Evolutionary conservation across 1,284 basidiomycete species (phyloP).

Genomic region (Salmacisia buchloeana): DNA sequence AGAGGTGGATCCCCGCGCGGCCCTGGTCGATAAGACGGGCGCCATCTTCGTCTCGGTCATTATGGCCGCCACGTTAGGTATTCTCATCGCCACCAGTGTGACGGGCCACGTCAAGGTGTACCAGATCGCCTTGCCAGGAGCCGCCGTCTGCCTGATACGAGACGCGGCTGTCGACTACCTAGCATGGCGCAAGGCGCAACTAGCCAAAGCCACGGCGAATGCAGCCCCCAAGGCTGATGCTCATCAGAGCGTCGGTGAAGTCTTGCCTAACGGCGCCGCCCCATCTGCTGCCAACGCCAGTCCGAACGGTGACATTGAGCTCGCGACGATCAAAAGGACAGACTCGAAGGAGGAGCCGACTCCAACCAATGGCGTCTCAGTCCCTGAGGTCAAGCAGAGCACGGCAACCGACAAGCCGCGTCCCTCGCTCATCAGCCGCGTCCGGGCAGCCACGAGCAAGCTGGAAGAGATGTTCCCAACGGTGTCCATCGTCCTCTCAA

Average conservation of each 20-base stretch:
- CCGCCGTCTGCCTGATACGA: constrained; percentile 64
- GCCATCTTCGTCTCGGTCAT: constrained; percentile 56
- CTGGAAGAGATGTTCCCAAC: constrained; percentile 63
- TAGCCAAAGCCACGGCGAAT: constrained; percentile 9
- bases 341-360: too few species aligned
- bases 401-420: too few species aligned
- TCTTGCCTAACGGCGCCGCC: not conserved
- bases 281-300: not conserved
- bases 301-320: not conserved
- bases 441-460: not conserved
- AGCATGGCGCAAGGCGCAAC: constrained; percentile 17
- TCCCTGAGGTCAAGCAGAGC: too few species aligned
- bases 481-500: constrained; percentile 63
- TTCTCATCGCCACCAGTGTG: constrained; percentile 60
- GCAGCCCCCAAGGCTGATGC: not conserved
- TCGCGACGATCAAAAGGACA: not conserved
- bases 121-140: constrained; percentile 77
- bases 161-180: constrained; percentile 63
- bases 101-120: constrained; percentile 59
- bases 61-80: constrained; percentile 58
- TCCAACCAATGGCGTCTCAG: too few species aligned
- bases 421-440: constrained; percentile 1
- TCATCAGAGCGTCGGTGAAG: not conserved
- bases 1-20: constrained; percentile 54
- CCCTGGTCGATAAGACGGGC: constrained; percentile 56